Base-by-base conservation (phyloP, 139 green algal genomes). In the Tetraselmis chui region DNA sequence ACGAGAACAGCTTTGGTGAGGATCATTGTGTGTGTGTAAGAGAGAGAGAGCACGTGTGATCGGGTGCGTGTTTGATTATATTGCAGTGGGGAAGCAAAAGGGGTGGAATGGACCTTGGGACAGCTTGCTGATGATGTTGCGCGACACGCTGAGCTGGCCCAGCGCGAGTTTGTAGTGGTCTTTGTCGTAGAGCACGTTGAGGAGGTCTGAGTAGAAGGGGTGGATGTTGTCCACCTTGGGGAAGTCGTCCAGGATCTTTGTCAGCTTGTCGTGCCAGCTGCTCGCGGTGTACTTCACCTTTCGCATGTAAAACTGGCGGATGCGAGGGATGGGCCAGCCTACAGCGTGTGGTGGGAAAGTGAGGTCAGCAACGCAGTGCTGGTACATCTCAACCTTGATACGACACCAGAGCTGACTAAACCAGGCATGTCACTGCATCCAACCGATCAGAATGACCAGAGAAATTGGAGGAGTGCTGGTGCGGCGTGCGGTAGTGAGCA, bases 81-180 rank as follows among this genome's bases (percentile, higher is more conserved):
- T 29, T 30, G 31, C 59, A 24, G 11, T 67, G 28, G 28, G 28
- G 32, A 29, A 24, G 31, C 24, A 76, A 67, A 30, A 75, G 31
- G 28, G 82, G 59, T 5, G n/a, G 59, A n/a, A 2, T 23, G 77
- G 80, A 95, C 91, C 93, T 85, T 98, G 95, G 25, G 92, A 86
- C 1, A 99, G 87, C 80, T 91, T 94, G 88, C 98, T 95, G 32
- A 99, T 98, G 0, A 99, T 86, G 84, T 95, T 95, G 45, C 93
- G 88, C 2, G 96, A 95, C 27, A 91, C 95, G 87, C 97, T 95
- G 28, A 99, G 86, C 91, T 99, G 97, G 1, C 97, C 97, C 32
- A 99, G 91, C 31, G 97, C 97, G 59, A 99, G 91, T 90, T 99
- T 99, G 93, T 98, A 99, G 90, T 99, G 97, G 88, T 99, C 97